phyloP scores from a whole-genome alignment of 2,329 filamentous ascomycete genomes.

The Botrytis cinerea region DNA sequence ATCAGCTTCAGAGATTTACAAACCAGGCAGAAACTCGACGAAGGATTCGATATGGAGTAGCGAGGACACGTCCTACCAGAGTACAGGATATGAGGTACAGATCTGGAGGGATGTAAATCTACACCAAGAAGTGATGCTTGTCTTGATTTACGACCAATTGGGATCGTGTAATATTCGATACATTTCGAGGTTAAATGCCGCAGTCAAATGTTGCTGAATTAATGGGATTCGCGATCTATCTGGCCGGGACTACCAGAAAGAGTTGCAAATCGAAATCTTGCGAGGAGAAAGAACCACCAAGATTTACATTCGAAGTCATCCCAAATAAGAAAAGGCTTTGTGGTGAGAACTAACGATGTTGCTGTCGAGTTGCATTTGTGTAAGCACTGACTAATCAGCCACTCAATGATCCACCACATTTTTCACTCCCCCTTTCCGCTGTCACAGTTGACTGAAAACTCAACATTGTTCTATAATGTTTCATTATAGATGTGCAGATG shows the following conservation, averaged over 20 bases:
- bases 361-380: background rate
- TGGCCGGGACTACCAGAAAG: background rate
- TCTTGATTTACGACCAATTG: background rate
- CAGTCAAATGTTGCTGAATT: background rate
- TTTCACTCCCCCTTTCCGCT: background rate
- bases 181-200: background rate
- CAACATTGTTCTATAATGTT: background rate
- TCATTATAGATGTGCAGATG: background rate
- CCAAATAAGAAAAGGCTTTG: background rate
- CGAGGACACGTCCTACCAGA: background rate
- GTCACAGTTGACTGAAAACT: background rate
- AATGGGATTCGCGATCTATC: background rate
- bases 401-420: background rate
- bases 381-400: background rate
- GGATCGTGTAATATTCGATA: background rate
- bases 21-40: background rate
- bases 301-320: background rate
- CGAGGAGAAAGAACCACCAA: background rate
- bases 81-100: background rate
- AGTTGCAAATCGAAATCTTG: background rate
- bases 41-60: background rate
- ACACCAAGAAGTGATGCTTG: background rate
- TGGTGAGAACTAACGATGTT: background rate
- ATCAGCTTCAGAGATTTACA: background rate
- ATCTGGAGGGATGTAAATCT: background rate